Percentiles rank a stretch among this genome's conserved stretches.
Conservation (phyloP, 2,329 filamentous ascomycete species). For the Exophiala sp. region DNA sequence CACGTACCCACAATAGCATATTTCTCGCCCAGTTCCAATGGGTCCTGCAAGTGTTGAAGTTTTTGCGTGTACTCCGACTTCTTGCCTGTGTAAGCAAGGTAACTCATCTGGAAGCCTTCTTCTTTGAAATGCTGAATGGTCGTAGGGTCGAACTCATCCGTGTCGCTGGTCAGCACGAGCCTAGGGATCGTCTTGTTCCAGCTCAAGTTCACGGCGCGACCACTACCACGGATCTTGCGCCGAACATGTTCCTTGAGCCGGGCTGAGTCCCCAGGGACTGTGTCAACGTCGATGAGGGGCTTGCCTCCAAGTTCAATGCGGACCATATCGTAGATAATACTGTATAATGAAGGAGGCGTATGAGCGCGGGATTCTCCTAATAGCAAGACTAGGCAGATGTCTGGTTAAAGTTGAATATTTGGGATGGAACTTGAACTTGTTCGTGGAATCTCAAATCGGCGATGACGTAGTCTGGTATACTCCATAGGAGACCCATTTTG, state of each 20-base stretch:
- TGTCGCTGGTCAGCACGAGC: constrained; percentile 27
- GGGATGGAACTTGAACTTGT: too few relatives aligned
- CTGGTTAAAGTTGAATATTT: too few relatives aligned
- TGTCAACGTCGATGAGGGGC: constrained; percentile 24
- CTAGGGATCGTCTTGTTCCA: constrained; percentile 22
- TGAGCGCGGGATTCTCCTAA: too few relatives aligned
- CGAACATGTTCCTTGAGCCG: constrained; percentile 12
- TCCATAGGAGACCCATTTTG: too few relatives aligned
- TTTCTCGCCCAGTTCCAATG: constrained; percentile 55
- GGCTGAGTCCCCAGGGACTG: constrained; percentile 4
- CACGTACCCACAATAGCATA: constrained; percentile 60
- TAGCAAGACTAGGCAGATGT: too few relatives aligned
- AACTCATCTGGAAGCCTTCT: constrained; percentile 59
- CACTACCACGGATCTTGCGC: constrained; percentile 9
- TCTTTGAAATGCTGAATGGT: constrained; percentile 54
- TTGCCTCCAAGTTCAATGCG: constrained; percentile 20
- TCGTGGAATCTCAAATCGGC: too few relatives aligned
- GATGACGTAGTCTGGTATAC: too few relatives aligned
- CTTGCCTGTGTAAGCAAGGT: constrained; percentile 53
- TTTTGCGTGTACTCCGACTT: constrained; percentile 51
- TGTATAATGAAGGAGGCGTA: too few relatives aligned
- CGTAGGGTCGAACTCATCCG: constrained; percentile 50
- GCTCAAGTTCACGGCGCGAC: constrained; percentile 13
- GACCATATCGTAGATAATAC: constrained; percentile 11
- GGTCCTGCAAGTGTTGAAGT: constrained; percentile 51